Evolutionary conservation across 1,284 basidiomycete genomes (phyloP).

Genomic region (Tilletiaria anomala): DNA sequence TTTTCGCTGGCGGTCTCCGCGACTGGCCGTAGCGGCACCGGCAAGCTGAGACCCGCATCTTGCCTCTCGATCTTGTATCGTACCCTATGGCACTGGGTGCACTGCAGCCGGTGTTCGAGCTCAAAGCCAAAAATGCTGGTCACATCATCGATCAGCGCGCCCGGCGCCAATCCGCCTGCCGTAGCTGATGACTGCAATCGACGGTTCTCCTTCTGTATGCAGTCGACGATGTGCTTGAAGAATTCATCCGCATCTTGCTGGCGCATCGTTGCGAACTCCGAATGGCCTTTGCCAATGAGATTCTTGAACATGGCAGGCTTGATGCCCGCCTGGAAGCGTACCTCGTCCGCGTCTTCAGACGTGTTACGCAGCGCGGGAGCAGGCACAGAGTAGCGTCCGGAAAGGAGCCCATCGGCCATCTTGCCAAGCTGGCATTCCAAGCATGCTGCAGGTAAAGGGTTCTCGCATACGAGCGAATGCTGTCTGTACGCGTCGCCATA

Average conservation of each 20-base stretch:
- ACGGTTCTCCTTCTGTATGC: conserved; percentile 45
- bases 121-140: conserved; percentile 67
- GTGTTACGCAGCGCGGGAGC: too few relatives aligned
- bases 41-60: conserved; percentile 60
- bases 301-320: conserved; percentile 73
- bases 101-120: conserved; percentile 50
- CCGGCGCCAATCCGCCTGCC: conserved; percentile 1
- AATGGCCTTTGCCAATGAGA: conserved; percentile 78
- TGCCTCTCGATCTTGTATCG: conserved; percentile 65
- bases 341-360: conserved; percentile 3
- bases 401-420: conserved; percentile 77
- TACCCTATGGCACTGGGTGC: conserved; percentile 67
- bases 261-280: conserved; percentile 88
- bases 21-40: conserved; percentile 48
- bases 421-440: conserved; percentile 91
- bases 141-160: conserved; percentile 40
- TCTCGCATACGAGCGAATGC: conserved; percentile 56
- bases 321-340: conserved; percentile 72
- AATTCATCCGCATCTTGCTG: conserved; percentile 98
- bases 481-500: conserved; percentile 51
- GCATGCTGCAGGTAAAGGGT: conserved; percentile 64
- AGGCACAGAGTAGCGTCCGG: conserved; percentile 73
- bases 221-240: conserved; percentile 63
- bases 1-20: not conserved
- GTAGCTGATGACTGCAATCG: too few relatives aligned